Base-by-base conservation (phyloP, 805 yeast species). In the Saccharomyces mikatae region DNA sequence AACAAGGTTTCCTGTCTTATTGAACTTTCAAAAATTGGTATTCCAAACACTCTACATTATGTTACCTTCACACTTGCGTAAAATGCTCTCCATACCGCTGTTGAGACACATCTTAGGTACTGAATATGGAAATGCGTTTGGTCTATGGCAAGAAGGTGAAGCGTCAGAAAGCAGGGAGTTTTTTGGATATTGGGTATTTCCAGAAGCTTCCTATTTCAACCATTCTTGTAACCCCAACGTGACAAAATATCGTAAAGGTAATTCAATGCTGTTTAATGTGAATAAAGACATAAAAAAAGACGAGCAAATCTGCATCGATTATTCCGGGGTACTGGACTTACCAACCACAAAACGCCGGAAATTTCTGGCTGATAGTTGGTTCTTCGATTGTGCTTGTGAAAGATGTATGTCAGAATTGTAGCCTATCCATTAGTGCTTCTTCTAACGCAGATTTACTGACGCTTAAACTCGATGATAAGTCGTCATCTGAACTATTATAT, bases 121-220 rank as follows among this genome's bases (percentile, higher is more conserved):
- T 44, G 85, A 83, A 58, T 77, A 82, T 50, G 84, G 86, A 14
- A 84, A 84, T 62, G 84, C 88, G 0, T 84, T 84, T 66, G 89
- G 89, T 1, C 80, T 83, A 24, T 82, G 88, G 86, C 80, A 83
- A 50, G 67, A 70, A 2, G 67, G 59, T 6, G 69, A 64, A 3
- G 71, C 71, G 1, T 60, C 67, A 10, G 86, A 80, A 56, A 76
- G 76, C 41, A 65, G 67, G 53, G 85, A 81, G 55, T 82, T 78
- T 58, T 72, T 82, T 51, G 89, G 89, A 0, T 81, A 81, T 58
- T 76, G 80, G 41, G 74, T 84, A 2, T 80, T 74, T 55, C 86
- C 88, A 0, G 76, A 78, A 29, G 87, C 84, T 0, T 84, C 89
- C 2, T 83, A 73, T 60, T 84, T 84, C 74, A 84, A 84, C 62